Percentiles rank a stretch among this genome's conserved stretches.
These are phyloP conservation scores for Candida albicans DNA, from an alignment of 1,139 yeast genomes.

Conservation along the genomic window DNA sequence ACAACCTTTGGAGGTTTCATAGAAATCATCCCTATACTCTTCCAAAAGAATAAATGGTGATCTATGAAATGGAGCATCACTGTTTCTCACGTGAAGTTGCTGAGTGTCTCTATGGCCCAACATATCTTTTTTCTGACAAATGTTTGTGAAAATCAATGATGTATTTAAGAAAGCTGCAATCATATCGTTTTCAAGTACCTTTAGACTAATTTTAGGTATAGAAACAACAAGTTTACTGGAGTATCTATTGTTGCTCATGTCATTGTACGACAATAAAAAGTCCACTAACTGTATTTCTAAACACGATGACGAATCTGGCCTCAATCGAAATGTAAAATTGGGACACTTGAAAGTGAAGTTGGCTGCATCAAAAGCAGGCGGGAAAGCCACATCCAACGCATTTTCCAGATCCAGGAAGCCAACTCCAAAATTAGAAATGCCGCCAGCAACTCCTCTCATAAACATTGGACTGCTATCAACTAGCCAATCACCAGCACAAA, in stretches of 20 bases:
- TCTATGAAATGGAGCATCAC: slow-evolving; percentile 85
- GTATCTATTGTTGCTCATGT: slow-evolving; percentile 67
- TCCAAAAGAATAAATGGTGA: slow-evolving; percentile 66
- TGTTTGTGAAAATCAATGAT: slow-evolving; percentile 58
- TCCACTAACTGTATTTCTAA: slow-evolving; percentile 32
- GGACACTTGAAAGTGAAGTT: slow-evolving; percentile 54
- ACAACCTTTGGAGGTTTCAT: slow-evolving; percentile 50
- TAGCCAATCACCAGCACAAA: slow-evolving; percentile 59
- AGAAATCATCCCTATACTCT: slow-evolving; percentile 44
- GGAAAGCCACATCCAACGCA: slow-evolving; percentile 56
- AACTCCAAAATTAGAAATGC: slow-evolving; percentile 52
- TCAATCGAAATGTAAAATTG: slow-evolving; percentile 24
- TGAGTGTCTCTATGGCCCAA: slow-evolving; percentile 51
- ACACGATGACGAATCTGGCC: slow-evolving; percentile 16
- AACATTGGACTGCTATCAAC: slow-evolving; percentile 55
- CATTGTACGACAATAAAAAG: slow-evolving; percentile 55
- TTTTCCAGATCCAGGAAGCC: slow-evolving; percentile 78
- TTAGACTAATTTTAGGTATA: slow-evolving; percentile 46
- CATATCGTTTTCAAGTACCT: slow-evolving; percentile 27
- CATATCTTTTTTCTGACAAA: slow-evolving; percentile 55
- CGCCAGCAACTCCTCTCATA: slow-evolving; percentile 43
- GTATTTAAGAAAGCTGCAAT: slow-evolving; percentile 44
- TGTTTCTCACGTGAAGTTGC: slow-evolving; percentile 60
- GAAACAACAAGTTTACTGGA: slow-evolving; percentile 53
- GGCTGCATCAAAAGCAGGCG: slow-evolving; percentile 67